Evolutionary conservation across 2,329 filamentous ascomycete genomes (phyloP).

Genomic region (Remersonia thermophila): DNA sequence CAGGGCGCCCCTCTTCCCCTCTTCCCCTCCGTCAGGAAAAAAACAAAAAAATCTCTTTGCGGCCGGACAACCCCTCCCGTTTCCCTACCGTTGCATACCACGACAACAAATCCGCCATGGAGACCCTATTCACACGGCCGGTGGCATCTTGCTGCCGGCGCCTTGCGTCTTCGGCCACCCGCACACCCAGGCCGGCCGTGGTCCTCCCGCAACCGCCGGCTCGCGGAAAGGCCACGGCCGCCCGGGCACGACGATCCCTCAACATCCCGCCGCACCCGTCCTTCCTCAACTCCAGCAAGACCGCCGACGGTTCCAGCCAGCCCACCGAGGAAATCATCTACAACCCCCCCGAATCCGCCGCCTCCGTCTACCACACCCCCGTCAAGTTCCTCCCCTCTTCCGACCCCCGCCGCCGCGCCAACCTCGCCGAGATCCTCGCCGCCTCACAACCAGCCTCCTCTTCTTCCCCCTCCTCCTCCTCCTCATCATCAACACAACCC

Average conservation of each 20-base stretch:
- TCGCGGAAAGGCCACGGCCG: slow-evolving; percentile 37
- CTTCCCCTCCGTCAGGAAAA: not conserved
- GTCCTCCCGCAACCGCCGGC: slow-evolving; percentile 20
- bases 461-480: slow-evolving; percentile 6
- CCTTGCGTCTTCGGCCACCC: slow-evolving; percentile 4
- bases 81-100: not conserved
- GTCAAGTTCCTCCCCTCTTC: slow-evolving; percentile 50
- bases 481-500: slow-evolving; percentile 1
- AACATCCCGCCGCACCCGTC: slow-evolving; percentile 49
- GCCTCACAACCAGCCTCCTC: slow-evolving; percentile 14
- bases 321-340: slow-evolving; percentile 33
- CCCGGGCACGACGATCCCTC: slow-evolving; percentile 43
- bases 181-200: slow-evolving; percentile 17
- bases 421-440: slow-evolving; percentile 26
- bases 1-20: not conserved
- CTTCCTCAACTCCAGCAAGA: slow-evolving; percentile 30
- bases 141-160: slow-evolving; percentile 13
- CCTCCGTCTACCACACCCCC: slow-evolving; percentile 51
- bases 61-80: not conserved
- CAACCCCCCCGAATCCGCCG: slow-evolving; percentile 35
- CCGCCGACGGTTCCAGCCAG: slow-evolving; percentile 15
- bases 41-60: not conserved
- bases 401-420: slow-evolving; percentile 41
- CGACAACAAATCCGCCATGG: slow-evolving; percentile 9
- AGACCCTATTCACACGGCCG: slow-evolving; percentile 13